Evolutionary conservation across 192 early-diverging fungal species (phyloP), one percentile per base, ranked within the genome.

Genomic region (Phycomyces nitens): DNA sequence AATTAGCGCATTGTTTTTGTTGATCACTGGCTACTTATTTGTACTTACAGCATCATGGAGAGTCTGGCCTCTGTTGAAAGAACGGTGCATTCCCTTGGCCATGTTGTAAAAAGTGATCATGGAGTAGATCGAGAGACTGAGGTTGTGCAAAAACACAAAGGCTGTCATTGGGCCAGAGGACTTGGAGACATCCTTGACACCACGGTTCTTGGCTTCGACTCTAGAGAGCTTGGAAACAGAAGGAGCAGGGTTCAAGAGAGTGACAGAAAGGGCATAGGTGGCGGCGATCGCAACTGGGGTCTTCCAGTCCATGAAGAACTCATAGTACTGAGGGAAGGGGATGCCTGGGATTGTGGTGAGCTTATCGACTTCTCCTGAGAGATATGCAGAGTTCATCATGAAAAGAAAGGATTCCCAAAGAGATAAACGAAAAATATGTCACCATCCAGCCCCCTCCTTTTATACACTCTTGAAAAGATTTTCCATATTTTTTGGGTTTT

Each of bases 91-190:
- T 66, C 70, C 71, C 7, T 77, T 74, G 58, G 80, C 81, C 76
- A 87, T 84, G 56, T 76, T 69, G 56, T 80, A 66, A 60, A 92
- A 94, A 6, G 89, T 89, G 57, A 85, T 80, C 9, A 69, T 83
- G 8, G 89, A 92, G 71, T 90, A 94, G 7, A 88, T 61, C 40
- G 82, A 83, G 20, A 94, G 74, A 24, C 78, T 49, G 40, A 85
- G 69, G 72, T 94, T 94, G 78, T 94, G 92, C 9, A 88, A 51
- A 66, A 91, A 84, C 15, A 91, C 86, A 66, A 92, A 76, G 42
- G 79, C 76, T 57, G 84, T 94, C 83, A 94, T 89, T 40, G 76
- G 74, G 26, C 69, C 40, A 6, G 68, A 68, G 8, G 64, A 66
- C 53, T 68, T 66, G 22, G 63, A 53, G n/a, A 60, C 60, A 38